Evolutionary conservation across 257 asterid genomes (phyloP), one percentile per base, ranked within the genome.

Genomic region (Solanum arcanum): DNA sequence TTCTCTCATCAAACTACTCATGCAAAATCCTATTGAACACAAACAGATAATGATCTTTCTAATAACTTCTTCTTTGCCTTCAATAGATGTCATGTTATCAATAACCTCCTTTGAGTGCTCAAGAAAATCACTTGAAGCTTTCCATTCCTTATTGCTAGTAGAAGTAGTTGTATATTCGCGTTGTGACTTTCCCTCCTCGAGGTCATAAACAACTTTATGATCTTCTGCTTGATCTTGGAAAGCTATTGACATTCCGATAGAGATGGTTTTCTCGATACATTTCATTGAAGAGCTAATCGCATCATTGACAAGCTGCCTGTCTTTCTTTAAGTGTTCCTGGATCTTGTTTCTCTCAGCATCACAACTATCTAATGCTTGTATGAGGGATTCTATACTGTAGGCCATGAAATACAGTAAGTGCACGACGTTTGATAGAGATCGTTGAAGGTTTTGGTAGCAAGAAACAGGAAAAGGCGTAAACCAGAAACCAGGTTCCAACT

Each of bases 401-500:
- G 88, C 87, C 87, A 90, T 86, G 86, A 91, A 90, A 90, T 87
- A 39, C 59, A 93, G 18, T 85, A 88, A 68, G 78, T 92, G 90
- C 39, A 44, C n/a, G 9, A 88, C 76, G 27, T 88, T 89, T 8
- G 92, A 83, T 86, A 89, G 64, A 5, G 90, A 85, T 81, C 9
- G 76, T 13, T 86, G 76, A 81, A 92, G 86, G 80, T 88, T 92
- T 87, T 84, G 86, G 91, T 91, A 92, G 91, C 89, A 90, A 13
- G 91, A 87, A 59, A 76, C 35, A 6, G 88, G 91, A 64, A 91
- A 94, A 42, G 95, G 92, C 56, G 90, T 85, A 83, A 80, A 91
- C 92, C 93, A 93, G 87, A 91, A 93, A 86, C 88, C 85, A 3
- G 94, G 95, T 84, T 93, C 95, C 86, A 87, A 46, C 78, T 89